Evolutionary conservation across 257 asterid genomes (phyloP), one percentile per base, ranked within the genome.

Genomic region (Linaria vulgaris): DNA sequence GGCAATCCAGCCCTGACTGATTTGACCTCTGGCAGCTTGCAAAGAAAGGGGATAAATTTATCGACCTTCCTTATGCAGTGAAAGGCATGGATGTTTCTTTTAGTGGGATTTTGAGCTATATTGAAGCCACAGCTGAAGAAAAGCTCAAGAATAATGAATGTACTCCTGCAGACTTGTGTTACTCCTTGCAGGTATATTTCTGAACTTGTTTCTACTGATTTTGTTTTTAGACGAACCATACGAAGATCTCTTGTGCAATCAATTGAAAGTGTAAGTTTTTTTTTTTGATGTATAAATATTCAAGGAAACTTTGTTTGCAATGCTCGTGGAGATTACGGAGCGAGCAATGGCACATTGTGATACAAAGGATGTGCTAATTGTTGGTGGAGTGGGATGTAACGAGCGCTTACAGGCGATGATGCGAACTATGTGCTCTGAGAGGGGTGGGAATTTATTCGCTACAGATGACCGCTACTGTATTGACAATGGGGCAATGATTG

Each of bases 41-140:
- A 3, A 92, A 89, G 81, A 89, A 89, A 54, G 99, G 99, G 47
- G 82, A 82, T 51, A 72, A 82, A 79, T 92, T 83, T 67, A 87
- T 92, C 27, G 99, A 92, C 61, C 95, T 92, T 48, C 99, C 99
- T 10, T 92, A 92, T 60, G 99, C 64, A 41, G 99, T 92, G 60
- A 92, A 92, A 81, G 99, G 99, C 67, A 92, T 92, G 99, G 99
- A 92, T 69, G 97, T 92, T 43, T 92, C 99, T 13, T 92, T 92
- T 69, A 92, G 99, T 73, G 99, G 99, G 62, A 87, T 92, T 70
- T 64, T 92, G 82, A 92, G 99, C 77, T 85, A 78, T 59, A 92
- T 92, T 64, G 99, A 91, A 78, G 78, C 87, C 47, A 88, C 96
- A 0, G 90, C 98, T 1, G 88, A 82, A 68, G 96, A 89, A 82